Evolutionary conservation across 73 alveolate genomes (phyloP).

Genomic region (Tetrahymena elliotti): DNA sequence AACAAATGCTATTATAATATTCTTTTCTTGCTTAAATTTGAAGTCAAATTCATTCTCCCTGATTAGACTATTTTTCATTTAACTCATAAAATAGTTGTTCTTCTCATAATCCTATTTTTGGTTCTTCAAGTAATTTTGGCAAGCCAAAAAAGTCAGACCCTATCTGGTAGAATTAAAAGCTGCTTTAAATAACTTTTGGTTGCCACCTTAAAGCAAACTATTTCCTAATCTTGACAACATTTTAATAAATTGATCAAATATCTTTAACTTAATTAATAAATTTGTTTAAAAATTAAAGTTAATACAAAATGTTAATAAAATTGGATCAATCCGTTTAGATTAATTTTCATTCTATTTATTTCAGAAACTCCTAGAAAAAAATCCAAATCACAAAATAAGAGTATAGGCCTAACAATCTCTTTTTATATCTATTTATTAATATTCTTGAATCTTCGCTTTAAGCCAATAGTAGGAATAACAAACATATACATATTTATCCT

Average conservation of each 20-base stretch:
- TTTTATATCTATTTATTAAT: too few species aligned
- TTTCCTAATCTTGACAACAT: background rate
- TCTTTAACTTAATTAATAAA: background rate
- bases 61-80: background rate
- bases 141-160: background rate
- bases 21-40: background rate
- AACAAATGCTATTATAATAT: background rate
- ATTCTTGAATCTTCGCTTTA: too few species aligned
- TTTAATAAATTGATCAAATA: too few species aligned
- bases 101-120: background rate
- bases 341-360: background rate
- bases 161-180: background rate
- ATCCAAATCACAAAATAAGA: too few species aligned
- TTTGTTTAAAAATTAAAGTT: background rate
- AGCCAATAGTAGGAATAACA: too few species aligned
- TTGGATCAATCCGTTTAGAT: background rate
- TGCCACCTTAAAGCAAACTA: background rate
- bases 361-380: background rate
- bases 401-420: background rate
- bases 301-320: background rate
- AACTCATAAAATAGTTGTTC: background rate
- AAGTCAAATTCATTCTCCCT: background rate
- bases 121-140: background rate
- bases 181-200: background rate
- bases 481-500: too few species aligned